Conservation (phyloP, 352 stramenopile species). For the Phytopythium kandeliae region DNA sequence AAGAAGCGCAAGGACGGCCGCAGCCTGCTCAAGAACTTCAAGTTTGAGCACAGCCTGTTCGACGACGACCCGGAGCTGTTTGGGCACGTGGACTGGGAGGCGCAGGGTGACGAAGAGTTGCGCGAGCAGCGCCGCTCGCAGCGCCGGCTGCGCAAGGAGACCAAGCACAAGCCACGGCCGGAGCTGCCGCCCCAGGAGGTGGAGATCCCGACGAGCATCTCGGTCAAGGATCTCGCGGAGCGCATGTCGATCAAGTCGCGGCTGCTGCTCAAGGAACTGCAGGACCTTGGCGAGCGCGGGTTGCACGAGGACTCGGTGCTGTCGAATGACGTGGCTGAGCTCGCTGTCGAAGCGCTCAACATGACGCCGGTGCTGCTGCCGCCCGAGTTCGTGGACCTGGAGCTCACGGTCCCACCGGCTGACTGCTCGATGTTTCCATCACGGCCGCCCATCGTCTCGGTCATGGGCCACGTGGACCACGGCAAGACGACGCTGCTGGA, state of each 20-base stretch:
- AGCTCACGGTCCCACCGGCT: constrained; percentile 45
- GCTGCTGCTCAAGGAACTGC: constrained; percentile 56
- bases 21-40: constrained; percentile 72
- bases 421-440: constrained; percentile 67
- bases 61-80: constrained; percentile 62
- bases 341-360: constrained; percentile 76
- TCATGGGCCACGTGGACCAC: constrained; percentile 98
- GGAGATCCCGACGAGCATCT: constrained; percentile 68
- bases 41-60: constrained; percentile 86
- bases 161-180: constrained; percentile 30
- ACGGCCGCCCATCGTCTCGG: constrained; percentile 96
- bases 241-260: constrained; percentile 77
- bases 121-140: constrained; percentile 64
- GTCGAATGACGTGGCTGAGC: constrained; percentile 69
- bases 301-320: constrained; percentile 68
- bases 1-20: constrained; percentile 75
- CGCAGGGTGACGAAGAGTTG: constrained; percentile 34
- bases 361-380: constrained; percentile 84
- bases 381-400: constrained; percentile 78
- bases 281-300: constrained; percentile 61
- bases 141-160: constrained; percentile 47
- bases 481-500: constrained; percentile 99
- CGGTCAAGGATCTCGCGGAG: constrained; percentile 73
- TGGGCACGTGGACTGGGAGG: constrained; percentile 71
- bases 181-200: constrained; percentile 54